phyloP scores from a whole-genome alignment of 768 basidiomycete genomes.

The Boletus sensibilis region DNA sequence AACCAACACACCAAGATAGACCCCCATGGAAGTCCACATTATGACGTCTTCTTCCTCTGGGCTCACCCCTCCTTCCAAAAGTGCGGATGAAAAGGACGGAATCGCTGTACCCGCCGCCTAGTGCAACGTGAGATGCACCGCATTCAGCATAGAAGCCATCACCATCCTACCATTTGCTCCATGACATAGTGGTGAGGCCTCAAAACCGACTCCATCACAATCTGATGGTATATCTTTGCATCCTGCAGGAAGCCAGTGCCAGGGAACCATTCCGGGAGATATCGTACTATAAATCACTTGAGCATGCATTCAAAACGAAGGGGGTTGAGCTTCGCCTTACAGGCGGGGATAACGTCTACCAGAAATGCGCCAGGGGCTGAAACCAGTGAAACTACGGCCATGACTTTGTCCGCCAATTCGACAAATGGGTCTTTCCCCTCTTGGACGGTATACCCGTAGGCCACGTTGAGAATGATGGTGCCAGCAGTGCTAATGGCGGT shows the following conservation, averaged over 20 bases:
- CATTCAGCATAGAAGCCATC: too few species aligned
- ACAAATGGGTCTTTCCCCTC: slow-evolving; percentile 38
- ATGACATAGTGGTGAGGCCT: slow-evolving; percentile 45
- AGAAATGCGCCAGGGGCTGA: slow-evolving; percentile 14
- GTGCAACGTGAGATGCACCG: background rate
- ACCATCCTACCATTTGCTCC: slow-evolving; percentile 43
- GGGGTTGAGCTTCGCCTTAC: slow-evolving; percentile 2
- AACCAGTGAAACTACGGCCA: slow-evolving; percentile 13
- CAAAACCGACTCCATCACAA: slow-evolving; percentile 40
- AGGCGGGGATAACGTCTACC: slow-evolving; percentile 20
- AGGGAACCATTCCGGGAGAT: slow-evolving; percentile 37
- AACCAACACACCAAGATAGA: slow-evolving; percentile 13
- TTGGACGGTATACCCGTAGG: slow-evolving; percentile 41
- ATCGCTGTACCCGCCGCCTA: slow-evolving; percentile 16
- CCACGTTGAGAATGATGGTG: slow-evolving; percentile 36
- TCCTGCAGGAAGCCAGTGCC: slow-evolving; percentile 35
- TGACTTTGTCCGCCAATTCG: slow-evolving; percentile 25
- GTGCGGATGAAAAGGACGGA: slow-evolving; percentile 15
- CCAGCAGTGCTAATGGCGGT: slow-evolving; percentile 7
- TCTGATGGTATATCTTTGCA: slow-evolving; percentile 24
- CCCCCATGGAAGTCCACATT: slow-evolving; percentile 15
- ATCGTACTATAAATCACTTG: slow-evolving; percentile 17
- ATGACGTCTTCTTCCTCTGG: slow-evolving; percentile 19
- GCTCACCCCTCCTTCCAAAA: slow-evolving; percentile 10
- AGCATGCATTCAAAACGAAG: background rate